A percentile compares a stretch with the other conserved stretches of the same genome.
phyloP scores from a whole-genome alignment of 2,329 filamentous ascomycete species.

The Penicillium sumatraense region DNA sequence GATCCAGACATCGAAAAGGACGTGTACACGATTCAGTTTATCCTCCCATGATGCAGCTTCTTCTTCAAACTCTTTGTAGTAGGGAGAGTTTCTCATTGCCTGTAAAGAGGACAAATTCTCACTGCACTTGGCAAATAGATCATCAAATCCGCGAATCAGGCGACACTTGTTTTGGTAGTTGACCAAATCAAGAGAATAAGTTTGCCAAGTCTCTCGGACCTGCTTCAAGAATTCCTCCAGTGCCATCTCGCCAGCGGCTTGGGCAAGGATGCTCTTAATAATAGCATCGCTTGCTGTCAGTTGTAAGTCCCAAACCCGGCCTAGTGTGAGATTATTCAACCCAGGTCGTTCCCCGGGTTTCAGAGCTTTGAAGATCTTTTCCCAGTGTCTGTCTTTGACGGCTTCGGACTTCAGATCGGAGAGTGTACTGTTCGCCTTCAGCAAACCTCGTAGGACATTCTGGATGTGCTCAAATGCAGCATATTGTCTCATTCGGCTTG shows the following conservation, averaged over 20 bases:
- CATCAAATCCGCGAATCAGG: conserved; percentile 96
- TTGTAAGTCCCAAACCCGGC: conserved; percentile 97
- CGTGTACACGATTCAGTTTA: conserved; percentile 94
- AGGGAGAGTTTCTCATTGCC: conserved; percentile 98
- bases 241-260: conserved; percentile 97
- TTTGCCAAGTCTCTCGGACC: conserved; percentile 95
- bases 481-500: conserved; percentile 97
- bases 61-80: conserved; percentile 99
- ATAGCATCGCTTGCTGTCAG: conserved; percentile 83
- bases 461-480: conserved; percentile 99
- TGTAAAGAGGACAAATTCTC: conserved; percentile 97
- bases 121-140: conserved; percentile 96
- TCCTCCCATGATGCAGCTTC: conserved; percentile 97
- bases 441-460: conserved; percentile 79
- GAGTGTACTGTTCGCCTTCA: conserved; percentile 89
- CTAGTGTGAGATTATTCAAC: conserved; percentile 91
- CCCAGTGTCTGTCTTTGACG: conserved; percentile 94
- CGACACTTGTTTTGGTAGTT: conserved; percentile 98
- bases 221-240: conserved; percentile 96
- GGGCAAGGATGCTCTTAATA: conserved; percentile 89
- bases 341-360: conserved; percentile 94
- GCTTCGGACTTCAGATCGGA: conserved; percentile 94
- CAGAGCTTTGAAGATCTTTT: conserved; percentile 95
- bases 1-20: conserved; percentile 99
- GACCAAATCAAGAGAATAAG: conserved; percentile 90